These are phyloP conservation scores for Carex kokanica DNA, from an alignment of 176 grass and related monocot genomes.

Conservation along the genomic window DNA sequence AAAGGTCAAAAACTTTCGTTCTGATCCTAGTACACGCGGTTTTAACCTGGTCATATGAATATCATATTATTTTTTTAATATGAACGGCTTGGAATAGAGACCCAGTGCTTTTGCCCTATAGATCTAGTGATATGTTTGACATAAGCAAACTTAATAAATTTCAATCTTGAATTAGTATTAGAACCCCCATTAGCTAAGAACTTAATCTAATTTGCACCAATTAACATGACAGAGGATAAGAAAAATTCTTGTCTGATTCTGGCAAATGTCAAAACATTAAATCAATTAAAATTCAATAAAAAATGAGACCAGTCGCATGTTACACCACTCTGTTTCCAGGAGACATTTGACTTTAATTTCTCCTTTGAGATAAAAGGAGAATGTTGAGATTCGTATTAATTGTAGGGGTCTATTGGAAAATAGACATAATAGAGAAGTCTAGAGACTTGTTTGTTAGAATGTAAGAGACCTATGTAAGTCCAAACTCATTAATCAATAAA, in stretches of 20 bases:
- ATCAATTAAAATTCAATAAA: background rate
- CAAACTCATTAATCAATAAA: too few relatives aligned
- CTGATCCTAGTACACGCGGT: background rate
- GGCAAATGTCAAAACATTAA: background rate
- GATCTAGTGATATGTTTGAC: too few relatives aligned
- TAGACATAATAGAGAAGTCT: too few relatives aligned
- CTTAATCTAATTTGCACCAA: background rate
- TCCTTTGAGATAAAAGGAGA: background rate
- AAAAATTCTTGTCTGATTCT: background rate
- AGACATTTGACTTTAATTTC: background rate
- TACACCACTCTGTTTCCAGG: background rate
- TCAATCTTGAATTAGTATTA: too few relatives aligned
- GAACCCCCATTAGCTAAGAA: background rate
- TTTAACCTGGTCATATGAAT: too few relatives aligned
- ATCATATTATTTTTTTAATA: background rate
- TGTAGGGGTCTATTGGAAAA: too few relatives aligned
- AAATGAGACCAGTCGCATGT: background rate
- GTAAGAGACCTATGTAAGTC: too few relatives aligned
- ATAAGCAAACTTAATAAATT: too few relatives aligned
- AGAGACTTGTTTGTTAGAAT: too few relatives aligned
- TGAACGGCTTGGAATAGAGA: too few relatives aligned
- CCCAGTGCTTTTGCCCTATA: too few relatives aligned
- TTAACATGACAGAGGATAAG: background rate
- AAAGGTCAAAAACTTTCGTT: background rate
- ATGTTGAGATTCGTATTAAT: too few relatives aligned